Evolutionary conservation across 1,284 basidiomycete species (phyloP), one percentile per base, ranked within the genome.

Genomic region (Fomitiporia mediterranea): DNA sequence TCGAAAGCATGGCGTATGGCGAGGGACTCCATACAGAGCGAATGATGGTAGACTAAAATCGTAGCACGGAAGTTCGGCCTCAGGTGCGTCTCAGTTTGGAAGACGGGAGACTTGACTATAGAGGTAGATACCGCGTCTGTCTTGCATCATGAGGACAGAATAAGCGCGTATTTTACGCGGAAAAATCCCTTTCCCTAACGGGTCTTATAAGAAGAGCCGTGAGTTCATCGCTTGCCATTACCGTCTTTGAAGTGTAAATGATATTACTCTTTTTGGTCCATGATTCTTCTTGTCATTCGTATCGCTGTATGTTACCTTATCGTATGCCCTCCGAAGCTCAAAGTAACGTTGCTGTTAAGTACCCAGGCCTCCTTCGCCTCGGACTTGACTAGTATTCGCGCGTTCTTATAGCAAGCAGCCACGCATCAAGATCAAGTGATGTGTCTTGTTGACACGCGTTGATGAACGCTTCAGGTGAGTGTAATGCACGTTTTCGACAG

Each of bases 1-100:
- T 94, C 69, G 92, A 95, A 74, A 91, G 89, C 67, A 87, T 90
- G 83, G 85, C 89, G 35, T 91, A 91, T 67, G 84, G 83, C 59
- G 89, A 91, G 71, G 89, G 89, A 47, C 75, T 91, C 53, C 80
- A 87, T 65, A 90, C 88, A 25, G 88, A 89, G 66, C 80, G 78
- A 66, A 80, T 86, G 79, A 77, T 88, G 72, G 84, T 58, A 3
- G 56, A 58, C 11, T 51, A 25, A 51, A 13, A 35, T 25, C 15
- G 7, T 13, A 25, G 9, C 15, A 27, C 13, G 17, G 19, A 21
- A 28, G 42, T 23, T 28, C 11, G 37, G 37, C 27, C 27, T 28
- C 44, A 51, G 56, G 56, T 57, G 44, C 56, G 56, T 57, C 53
- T 51, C 56, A 47, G 9, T 53, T 57, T 57, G 56, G 56, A 57